These are phyloP conservation scores for Bonia amplexicaulis DNA, from an alignment of 176 grass and related monocot species.

Conservation along the genomic window DNA sequence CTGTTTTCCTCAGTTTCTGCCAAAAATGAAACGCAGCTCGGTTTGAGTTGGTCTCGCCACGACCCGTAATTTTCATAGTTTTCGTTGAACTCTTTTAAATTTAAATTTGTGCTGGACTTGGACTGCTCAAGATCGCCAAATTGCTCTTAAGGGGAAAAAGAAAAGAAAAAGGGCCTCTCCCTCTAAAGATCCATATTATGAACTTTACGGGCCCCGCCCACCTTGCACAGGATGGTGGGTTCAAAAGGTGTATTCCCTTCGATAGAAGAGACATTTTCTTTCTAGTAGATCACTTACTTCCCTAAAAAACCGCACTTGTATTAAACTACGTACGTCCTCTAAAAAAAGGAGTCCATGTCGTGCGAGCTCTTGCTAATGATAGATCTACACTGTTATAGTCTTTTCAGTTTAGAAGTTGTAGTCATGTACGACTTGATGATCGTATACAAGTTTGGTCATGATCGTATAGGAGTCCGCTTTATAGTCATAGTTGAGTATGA, in stretches of 20 bases:
- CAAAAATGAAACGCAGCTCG: neutral
- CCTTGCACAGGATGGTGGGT: neutral
- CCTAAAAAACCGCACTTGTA: neutral
- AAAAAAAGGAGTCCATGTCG: neutral
- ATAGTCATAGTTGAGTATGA: too few species aligned
- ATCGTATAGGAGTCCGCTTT: too few species aligned
- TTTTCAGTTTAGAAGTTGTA: too few species aligned
- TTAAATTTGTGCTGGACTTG: neutral
- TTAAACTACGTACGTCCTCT: neutral
- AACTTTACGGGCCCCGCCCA: neutral
- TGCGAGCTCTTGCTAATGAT: neutral
- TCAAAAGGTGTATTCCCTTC: neutral
- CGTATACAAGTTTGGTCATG: too few species aligned
- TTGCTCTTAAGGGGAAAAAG: neutral
- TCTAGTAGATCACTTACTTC: neutral
- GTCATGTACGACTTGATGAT: too few species aligned
- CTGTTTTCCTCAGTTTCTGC: neutral
- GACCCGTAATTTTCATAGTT: neutral
- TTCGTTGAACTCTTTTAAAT: neutral
- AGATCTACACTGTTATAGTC: too few species aligned
- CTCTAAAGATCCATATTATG: neutral
- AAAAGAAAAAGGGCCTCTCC: neutral
- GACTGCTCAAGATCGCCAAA: neutral
- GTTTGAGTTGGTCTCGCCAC: neutral
- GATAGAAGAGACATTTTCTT: neutral